Percentiles rank a stretch among this genome's conserved stretches.
Conservation (phyloP, 2,329 filamentous ascomycete species). For the Cladosporium sp. region DNA sequence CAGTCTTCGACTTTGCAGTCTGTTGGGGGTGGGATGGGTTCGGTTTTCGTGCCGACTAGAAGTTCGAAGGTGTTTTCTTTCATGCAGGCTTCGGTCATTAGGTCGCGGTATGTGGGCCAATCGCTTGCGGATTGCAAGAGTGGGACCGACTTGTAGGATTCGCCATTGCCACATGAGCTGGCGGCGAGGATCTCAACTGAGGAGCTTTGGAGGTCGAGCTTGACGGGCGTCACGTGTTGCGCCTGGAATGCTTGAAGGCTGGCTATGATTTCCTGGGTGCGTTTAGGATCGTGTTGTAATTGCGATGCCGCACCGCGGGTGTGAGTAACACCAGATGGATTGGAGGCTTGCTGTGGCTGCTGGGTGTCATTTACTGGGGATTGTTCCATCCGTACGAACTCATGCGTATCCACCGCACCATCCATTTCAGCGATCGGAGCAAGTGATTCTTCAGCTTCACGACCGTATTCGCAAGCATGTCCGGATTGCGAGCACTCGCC, state of each 20-base stretch:
- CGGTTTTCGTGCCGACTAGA: constrained; percentile 24
- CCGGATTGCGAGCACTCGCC: constrained; percentile 19
- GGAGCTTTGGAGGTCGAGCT: constrained; percentile 24
- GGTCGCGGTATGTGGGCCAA: constrained; percentile 25
- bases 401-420: background rate
- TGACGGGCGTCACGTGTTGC: constrained; percentile 24
- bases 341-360: background rate
- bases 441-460: background rate
- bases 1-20: constrained; percentile 25
- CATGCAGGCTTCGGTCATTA: constrained; percentile 25
- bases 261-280: constrained; percentile 16
- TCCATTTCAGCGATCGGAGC: background rate
- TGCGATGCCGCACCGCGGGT: background rate
- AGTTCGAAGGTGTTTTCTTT: constrained; percentile 30
- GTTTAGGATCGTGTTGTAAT: constrained; percentile 5
- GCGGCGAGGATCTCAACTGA: constrained; percentile 28
- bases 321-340: background rate
- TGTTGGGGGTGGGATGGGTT: constrained; percentile 21
- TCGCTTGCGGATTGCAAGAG: constrained; percentile 17
- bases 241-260: constrained; percentile 23
- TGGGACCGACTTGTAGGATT: constrained; percentile 23
- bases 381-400: background rate
- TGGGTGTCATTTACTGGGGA: background rate
- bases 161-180: constrained; percentile 27
- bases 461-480: constrained; percentile 21